A percentile compares a stretch with the other conserved stretches of the same genome.
Evolutionary conservation across 1,139 yeast species (phyloP).

Genomic region (Pichia terricola): DNA sequence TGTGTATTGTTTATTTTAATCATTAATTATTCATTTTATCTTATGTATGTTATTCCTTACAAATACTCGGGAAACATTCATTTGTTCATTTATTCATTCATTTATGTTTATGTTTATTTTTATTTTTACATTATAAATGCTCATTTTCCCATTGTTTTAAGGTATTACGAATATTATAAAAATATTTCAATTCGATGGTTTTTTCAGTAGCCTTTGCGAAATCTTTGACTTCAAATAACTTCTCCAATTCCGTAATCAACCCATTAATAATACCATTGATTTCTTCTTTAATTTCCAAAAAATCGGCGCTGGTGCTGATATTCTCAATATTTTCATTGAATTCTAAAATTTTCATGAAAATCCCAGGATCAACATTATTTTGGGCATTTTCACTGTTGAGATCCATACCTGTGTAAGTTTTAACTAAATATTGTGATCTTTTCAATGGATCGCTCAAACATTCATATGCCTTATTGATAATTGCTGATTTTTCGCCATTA

Average conservation of each 20-base stretch:
- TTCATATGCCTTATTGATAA: conserved; percentile 67
- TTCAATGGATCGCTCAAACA: conserved; percentile 60
- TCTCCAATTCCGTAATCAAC: conserved; percentile 30
- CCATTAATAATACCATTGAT: conserved; percentile 44
- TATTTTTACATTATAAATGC: too few species aligned
- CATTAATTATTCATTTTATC: too few species aligned
- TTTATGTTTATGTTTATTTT: too few species aligned
- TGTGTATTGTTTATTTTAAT: too few species aligned
- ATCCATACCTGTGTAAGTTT: conserved; percentile 33
- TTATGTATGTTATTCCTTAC: too few species aligned
- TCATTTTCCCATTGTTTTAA: conserved; percentile 75
- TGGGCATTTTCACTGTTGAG: conserved; percentile 17
- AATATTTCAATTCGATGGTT: conserved; percentile 70
- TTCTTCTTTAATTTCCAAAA: conserved; percentile 42
- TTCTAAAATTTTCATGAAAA: conserved; percentile 51
- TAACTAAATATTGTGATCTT: conserved; percentile 52
- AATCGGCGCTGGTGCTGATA: conserved; percentile 48
- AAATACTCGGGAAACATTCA: too few species aligned
- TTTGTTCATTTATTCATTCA: too few species aligned
- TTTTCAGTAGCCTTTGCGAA: conserved; percentile 41
- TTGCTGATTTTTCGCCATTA: conserved; percentile 33
- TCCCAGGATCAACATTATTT: too few species aligned
- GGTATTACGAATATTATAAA: conserved; percentile 70
- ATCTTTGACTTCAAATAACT: conserved; percentile 30
- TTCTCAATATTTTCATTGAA: conserved; percentile 38